Base-by-base conservation (phyloP, 805 yeast species). In the Clavispora fructus region DNA sequence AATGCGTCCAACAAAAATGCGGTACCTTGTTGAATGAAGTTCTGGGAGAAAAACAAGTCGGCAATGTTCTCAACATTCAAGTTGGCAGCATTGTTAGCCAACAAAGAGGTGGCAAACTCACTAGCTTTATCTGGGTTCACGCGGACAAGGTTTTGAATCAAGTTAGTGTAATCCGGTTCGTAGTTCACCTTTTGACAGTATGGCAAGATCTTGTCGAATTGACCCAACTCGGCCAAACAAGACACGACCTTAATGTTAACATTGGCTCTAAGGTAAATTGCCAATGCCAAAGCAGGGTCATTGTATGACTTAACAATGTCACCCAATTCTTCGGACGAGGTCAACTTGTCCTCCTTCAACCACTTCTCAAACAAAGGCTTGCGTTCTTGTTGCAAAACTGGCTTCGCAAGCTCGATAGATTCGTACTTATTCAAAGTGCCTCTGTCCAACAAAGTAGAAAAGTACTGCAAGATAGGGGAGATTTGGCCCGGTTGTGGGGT, bases 111-210 rank as follows among this genome's bases (percentile, higher is more conserved):
- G 13, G 99, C 98, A 71, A 94, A 94, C 68, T 94, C 99, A 35
- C 96, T 87, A 26, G 97, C 99, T 67, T 89, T 88, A 61, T 94
- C 99, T n/a, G 99, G 97, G 65, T 87, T 90, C 25, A 87, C 82
- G 67, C 98, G 83, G 41, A 92, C 82, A 58, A 94, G 79, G 68
- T 88, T 87, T 64, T 95, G 97, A 58, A 94, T 80, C 69, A 94
- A 77, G 49, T 87, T 85, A 41, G 94, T 80, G 67, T 82, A 94
- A 69, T 94, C 95, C 49, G 99, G 97, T 57, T 80, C 78, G 71
- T 85, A 94, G 52, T 82, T 82, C 48, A 85, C 94, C 71, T 89
- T 88, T 68, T 87, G 85, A 68, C 96, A 86, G 70, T 87, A 94
- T 44, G 99, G 97, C 54, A 90, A 69, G 53, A 94, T 94, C 74